phyloP scores from a whole-genome alignment of 352 stramenopile genomes.

The Bremia lactucae region DNA sequence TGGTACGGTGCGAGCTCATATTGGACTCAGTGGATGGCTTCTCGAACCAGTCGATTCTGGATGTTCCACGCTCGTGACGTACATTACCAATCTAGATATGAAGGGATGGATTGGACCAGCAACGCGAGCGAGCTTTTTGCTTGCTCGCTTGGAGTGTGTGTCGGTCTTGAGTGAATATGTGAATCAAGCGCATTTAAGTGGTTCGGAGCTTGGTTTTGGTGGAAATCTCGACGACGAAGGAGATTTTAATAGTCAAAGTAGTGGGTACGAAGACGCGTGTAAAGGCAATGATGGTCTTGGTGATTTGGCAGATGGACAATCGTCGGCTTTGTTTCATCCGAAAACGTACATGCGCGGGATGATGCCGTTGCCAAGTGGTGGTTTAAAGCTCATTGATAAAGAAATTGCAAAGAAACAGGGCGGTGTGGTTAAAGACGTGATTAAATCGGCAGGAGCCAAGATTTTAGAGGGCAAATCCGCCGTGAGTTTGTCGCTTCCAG shows the following conservation, averaged over 20 bases:
- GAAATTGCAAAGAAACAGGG: slow-evolving; percentile 79
- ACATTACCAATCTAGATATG: slow-evolving; percentile 63
- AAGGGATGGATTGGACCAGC: slow-evolving; percentile 35
- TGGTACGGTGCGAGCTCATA: slow-evolving; percentile 40
- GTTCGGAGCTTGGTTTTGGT: slow-evolving; percentile 36
- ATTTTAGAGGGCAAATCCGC: slow-evolving; percentile 59
- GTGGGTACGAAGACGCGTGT: slow-evolving; percentile 23
- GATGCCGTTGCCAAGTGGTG: slow-evolving; percentile 58
- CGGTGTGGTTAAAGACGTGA: slow-evolving; percentile 78
- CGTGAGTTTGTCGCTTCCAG: slow-evolving; percentile 74
- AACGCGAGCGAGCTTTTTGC: slow-evolving; percentile 39
- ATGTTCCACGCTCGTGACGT: slow-evolving; percentile 48
- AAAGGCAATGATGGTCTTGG: slow-evolving; percentile 23
- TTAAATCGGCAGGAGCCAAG: slow-evolving; percentile 62
- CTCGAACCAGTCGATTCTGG: slow-evolving; percentile 56
- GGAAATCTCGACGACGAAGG: slow-evolving; percentile 30
- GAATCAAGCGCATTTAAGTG: slow-evolving; percentile 46
- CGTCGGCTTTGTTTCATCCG: slow-evolving; percentile 45
- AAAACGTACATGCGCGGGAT: slow-evolving; percentile 76
- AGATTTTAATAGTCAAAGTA: slow-evolving; percentile 22
- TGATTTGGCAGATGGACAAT: slow-evolving; percentile 21
- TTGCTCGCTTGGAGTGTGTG: slow-evolving; percentile 51
- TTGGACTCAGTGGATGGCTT: slow-evolving; percentile 63
- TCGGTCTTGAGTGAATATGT: slow-evolving; percentile 54
- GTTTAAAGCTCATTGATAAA: slow-evolving; percentile 76